These are phyloP conservation scores for Oryza coarctata DNA, from an alignment of 176 grass and related monocot species.

Conservation along the genomic window DNA sequence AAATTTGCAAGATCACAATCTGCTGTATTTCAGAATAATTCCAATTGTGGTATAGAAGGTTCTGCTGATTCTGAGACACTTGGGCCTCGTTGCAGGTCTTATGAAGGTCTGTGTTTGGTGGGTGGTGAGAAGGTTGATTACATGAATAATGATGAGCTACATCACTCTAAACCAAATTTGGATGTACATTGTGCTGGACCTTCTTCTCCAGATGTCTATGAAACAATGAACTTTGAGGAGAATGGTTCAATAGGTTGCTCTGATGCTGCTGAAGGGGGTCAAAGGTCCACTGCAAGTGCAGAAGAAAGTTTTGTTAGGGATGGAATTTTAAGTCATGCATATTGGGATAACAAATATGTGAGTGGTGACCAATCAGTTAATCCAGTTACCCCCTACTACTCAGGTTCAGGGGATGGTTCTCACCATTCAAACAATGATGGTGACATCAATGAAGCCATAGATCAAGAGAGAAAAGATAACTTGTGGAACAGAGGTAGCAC, in stretches of 20 bases:
- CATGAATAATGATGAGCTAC: conserved; percentile 32
- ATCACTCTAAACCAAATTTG: conserved; percentile 36
- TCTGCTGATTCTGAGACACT: conserved; percentile 39
- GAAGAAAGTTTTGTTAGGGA: conserved; percentile 41
- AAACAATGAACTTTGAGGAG: conserved; percentile 20
- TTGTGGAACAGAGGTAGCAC: conserved; percentile 26
- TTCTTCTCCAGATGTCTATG: conserved; percentile 26
- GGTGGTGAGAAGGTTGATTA: conserved; percentile 34
- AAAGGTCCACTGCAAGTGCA: conserved; percentile 27
- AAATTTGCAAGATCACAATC: conserved; percentile 62
- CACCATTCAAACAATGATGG: conserved; percentile 18
- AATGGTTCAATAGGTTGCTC: conserved; percentile 36
- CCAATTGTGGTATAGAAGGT: conserved; percentile 17
- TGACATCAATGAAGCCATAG: conserved; percentile 29
- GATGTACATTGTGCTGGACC: conserved; percentile 29
- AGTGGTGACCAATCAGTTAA: conserved; percentile 26
- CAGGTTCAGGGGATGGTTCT: conserved; percentile 16
- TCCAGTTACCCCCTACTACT: conserved; percentile 26
- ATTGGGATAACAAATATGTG: conserved; percentile 42
- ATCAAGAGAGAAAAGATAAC: conserved; percentile 43
- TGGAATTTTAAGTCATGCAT: conserved; percentile 41
- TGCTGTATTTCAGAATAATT: conserved; percentile 45
- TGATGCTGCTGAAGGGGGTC: conserved; percentile 45
- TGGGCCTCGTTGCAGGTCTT: conserved; percentile 45
- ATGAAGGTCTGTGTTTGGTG: conserved; percentile 46